Percentiles rank a stretch among this genome's conserved stretches.
Evolutionary conservation across 257 asterid species (phyloP).

Genomic region (Leptodermis oblonga): DNA sequence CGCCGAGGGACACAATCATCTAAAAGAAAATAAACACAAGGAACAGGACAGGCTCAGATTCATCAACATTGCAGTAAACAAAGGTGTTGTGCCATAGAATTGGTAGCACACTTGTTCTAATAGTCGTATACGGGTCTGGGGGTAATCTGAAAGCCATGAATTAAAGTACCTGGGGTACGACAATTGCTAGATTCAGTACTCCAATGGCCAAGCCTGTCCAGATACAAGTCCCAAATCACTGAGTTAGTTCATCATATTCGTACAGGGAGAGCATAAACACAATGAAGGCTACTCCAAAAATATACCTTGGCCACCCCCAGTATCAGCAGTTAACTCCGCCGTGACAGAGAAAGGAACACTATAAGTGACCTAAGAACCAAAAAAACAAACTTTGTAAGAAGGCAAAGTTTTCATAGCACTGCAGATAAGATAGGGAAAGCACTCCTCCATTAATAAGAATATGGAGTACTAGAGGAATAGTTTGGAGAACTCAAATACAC

Average conservation of each 20-base stretch:
- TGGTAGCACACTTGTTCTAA: background rate
- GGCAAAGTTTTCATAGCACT: background rate
- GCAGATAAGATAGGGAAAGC: background rate
- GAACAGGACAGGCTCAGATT: background rate
- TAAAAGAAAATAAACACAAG: conserved; percentile 14
- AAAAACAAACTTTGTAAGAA: conserved; percentile 22
- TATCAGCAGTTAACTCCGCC: conserved; percentile 96
- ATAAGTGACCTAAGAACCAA: conserved; percentile 66
- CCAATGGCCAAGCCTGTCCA: conserved; percentile 95
- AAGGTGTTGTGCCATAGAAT: background rate
- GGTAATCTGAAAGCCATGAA: conserved; percentile 3
- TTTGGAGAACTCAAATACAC: background rate
- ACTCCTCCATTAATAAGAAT: background rate
- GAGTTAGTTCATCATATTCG: conserved; percentile 5
- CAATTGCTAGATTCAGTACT: conserved; percentile 97
- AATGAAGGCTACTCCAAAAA: background rate
- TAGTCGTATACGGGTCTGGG: background rate
- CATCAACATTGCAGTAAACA: background rate
- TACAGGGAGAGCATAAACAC: conserved; percentile 18
- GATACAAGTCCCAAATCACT: conserved; percentile 18
- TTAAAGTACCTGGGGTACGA: conserved; percentile 81
- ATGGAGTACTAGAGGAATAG: background rate
- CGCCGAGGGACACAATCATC: conserved; percentile 98
- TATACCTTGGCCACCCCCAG: conserved; percentile 99
- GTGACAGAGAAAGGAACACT: conserved; percentile 97